These are phyloP conservation scores for Calycina herbarum DNA, from an alignment of 2,329 filamentous ascomycete genomes.

Conservation along the genomic window DNA sequence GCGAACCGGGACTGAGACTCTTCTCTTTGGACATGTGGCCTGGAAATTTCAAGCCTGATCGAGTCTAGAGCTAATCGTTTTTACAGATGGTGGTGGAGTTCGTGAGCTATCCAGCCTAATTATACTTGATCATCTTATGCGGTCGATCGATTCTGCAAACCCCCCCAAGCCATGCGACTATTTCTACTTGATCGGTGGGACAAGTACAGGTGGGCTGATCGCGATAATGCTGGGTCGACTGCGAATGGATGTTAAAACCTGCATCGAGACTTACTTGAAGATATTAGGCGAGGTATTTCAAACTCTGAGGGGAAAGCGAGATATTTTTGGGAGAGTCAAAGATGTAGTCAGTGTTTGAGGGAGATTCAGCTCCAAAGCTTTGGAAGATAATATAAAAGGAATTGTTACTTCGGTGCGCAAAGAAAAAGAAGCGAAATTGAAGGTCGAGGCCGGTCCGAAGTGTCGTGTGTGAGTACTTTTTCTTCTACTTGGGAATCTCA, in stretches of 20 bases:
- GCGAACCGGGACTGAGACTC: too few relatives aligned
- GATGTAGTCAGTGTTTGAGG: background rate
- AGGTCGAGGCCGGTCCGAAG: background rate
- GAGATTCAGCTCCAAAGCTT: background rate
- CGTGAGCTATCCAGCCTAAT: background rate
- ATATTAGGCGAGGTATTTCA: background rate
- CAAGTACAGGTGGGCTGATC: slow-evolving; percentile 4
- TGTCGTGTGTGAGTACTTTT: background rate
- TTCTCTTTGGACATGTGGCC: too few relatives aligned
- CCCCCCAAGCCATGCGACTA: slow-evolving; percentile 1
- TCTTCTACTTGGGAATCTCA: background rate
- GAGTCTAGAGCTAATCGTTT: too few relatives aligned
- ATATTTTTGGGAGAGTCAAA: background rate
- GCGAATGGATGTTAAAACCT: background rate
- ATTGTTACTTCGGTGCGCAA: background rate
- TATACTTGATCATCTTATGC: background rate
- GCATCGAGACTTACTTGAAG: background rate
- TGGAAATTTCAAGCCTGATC: too few relatives aligned
- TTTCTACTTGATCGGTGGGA: slow-evolving; percentile 5
- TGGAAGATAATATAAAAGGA: background rate
- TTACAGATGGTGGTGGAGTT: slow-evolving; percentile 4
- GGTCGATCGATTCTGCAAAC: background rate
- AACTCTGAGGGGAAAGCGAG: background rate
- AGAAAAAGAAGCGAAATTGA: background rate
- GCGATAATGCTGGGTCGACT: slow-evolving; percentile 5